Percentiles rank a stretch among this genome's conserved stretches.
phyloP scores from a whole-genome alignment of 2,329 filamentous ascomycete species.

The Aspergillus sp. region DNA sequence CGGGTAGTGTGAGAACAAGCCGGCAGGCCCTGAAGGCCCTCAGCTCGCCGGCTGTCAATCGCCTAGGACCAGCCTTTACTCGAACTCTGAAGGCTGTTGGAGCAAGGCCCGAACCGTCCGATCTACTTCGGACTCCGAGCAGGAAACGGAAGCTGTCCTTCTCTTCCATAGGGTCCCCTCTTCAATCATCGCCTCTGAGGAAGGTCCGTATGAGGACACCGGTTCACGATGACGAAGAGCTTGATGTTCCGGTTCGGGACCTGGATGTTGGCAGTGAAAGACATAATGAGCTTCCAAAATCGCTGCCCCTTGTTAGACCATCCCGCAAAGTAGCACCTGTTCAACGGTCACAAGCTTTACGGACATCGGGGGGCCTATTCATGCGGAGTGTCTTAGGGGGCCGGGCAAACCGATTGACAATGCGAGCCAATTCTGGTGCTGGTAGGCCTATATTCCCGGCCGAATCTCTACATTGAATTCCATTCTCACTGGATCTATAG shows the following conservation, averaged over 20 bases:
- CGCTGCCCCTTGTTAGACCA: constrained; percentile 19
- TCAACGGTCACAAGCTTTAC: constrained; percentile 35
- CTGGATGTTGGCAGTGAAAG: constrained; percentile 20
- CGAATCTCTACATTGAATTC: neutral
- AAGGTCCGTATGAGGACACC: constrained; percentile 37
- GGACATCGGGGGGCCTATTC: constrained; percentile 38
- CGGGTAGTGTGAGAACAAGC: constrained; percentile 37
- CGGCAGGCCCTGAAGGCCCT: constrained; percentile 47
- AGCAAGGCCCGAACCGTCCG: constrained; percentile 27
- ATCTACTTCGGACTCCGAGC: constrained; percentile 38
- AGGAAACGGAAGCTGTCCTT: constrained; percentile 48
- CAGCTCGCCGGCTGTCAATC: constrained; percentile 43
- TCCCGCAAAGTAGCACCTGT: constrained; percentile 30
- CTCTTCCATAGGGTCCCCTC: constrained; percentile 45
- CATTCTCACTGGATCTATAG: constrained; percentile 28
- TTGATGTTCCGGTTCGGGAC: constrained; percentile 27
- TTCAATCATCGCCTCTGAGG: constrained; percentile 50
- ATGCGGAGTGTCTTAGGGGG: constrained; percentile 36
- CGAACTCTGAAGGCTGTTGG: constrained; percentile 34
- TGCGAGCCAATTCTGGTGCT: constrained; percentile 36
- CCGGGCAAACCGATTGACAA: constrained; percentile 31
- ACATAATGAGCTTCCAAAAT: neutral
- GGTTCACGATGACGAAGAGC: constrained; percentile 30
- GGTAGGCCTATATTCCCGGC: constrained; percentile 27
- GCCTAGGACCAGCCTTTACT: constrained; percentile 42